Evolutionary conservation across 2,329 filamentous ascomycete species (phyloP), one percentile per base, ranked within the genome.

Genomic region (Colletotrichum sp.): DNA sequence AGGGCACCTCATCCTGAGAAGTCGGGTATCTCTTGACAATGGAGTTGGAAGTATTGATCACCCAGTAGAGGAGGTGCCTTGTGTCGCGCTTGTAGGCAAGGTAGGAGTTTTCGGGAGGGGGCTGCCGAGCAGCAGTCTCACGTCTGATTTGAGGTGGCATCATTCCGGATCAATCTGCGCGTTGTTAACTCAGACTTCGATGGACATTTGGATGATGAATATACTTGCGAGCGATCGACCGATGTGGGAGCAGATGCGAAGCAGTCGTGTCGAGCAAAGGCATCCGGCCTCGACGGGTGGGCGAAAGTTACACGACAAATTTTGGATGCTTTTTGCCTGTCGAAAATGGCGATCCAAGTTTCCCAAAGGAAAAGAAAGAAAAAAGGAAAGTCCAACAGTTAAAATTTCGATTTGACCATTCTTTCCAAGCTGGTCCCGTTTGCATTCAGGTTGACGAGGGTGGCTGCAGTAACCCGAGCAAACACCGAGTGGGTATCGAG

Each of bases 11-110:
- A 32, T 68, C 57, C 52, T 77, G 75, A n/a, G 78, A 69, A 65
- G 65, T 76, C 13, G 75, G 63, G 4, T 68, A 78, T 5, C 79
- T 80, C 21, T 78, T 79, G 70, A 86, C 79, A 52, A 88, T 82
- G 52, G 71, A 76, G 74, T 87, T 88, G 8, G 83, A 85, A 6
- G 81, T 79, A 36, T 83, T 80, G 15, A 88, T 80, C 34, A 88
- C 79, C 85, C 85, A 88, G 70, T 84, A 85, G 5, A 86, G 69
- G 1, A 86, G 76, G 15, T 81, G 79, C 62, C 79, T 84, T 0
- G 83, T 85, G 57, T 88, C 83, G 30, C 79, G 81, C 71, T 87
- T 88, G 78, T 87, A 88, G 8, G 68, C 68, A n/a, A 84, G 76
- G 30, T 87, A 87, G 0, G 79, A 67, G 57, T 85, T 85, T 2